These are phyloP conservation scores for Torulaspora maleeae DNA, from an alignment of 805 yeast genomes.

Conservation along the genomic window DNA sequence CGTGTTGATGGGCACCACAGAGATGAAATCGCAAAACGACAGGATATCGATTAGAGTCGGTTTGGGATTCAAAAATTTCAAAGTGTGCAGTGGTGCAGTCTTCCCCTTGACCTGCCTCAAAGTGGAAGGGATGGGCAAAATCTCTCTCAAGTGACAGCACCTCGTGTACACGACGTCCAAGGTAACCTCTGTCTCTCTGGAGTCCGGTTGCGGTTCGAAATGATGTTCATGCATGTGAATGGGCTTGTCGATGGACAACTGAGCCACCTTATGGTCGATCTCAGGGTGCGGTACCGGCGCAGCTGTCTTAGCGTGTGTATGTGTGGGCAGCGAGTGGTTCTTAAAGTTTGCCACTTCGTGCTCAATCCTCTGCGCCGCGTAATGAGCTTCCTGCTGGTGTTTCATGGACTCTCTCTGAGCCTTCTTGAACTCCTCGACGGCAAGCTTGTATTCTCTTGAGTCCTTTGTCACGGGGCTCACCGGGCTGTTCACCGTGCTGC, in stretches of 20 bases:
- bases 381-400: slow-evolving; percentile 74
- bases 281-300: slow-evolving; percentile 2
- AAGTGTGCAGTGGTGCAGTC: slow-evolving; percentile 62
- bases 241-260: slow-evolving; percentile 65
- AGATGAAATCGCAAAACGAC: slow-evolving; percentile 81
- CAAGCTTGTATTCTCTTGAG: slow-evolving; percentile 47
- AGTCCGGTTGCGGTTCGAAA: slow-evolving; percentile 38
- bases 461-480: slow-evolving; percentile 29
- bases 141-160: slow-evolving; percentile 89
- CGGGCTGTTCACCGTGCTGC: slow-evolving; percentile 17
- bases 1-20: slow-evolving; percentile 77
- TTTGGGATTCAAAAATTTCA: slow-evolving; percentile 77
- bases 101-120: slow-evolving; percentile 76
- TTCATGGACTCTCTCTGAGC: slow-evolving; percentile 58
- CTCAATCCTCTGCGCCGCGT: slow-evolving; percentile 65
- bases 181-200: slow-evolving; percentile 27
- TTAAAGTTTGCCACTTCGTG: slow-evolving; percentile 54
- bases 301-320: background rate
- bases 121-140: slow-evolving; percentile 87
- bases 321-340: slow-evolving; percentile 6
- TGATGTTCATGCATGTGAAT: slow-evolving; percentile 57
- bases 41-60: slow-evolving; percentile 87
- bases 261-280: slow-evolving; percentile 21
- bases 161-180: slow-evolving; percentile 76
- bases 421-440: slow-evolving; percentile 53